phyloP scores from a whole-genome alignment of 2,329 filamentous ascomycete genomes.

The Colletotrichum sojae region DNA sequence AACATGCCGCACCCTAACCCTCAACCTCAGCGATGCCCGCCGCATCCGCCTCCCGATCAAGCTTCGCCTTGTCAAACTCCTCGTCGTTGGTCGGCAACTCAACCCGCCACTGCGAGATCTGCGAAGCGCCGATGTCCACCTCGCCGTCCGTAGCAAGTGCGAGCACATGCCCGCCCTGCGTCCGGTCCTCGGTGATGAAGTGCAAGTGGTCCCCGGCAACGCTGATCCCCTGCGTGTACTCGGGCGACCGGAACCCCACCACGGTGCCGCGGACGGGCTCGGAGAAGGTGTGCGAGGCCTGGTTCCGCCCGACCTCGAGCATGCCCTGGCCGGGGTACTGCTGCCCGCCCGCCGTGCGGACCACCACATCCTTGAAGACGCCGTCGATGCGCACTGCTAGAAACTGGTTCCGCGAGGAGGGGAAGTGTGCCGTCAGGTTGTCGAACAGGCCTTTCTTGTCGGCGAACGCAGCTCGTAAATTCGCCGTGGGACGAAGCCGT shows the following conservation, averaged over 20 bases:
- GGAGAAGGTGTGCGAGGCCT: slow-evolving; percentile 48
- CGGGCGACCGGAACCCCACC: slow-evolving; percentile 51
- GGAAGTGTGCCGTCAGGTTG: slow-evolving; percentile 44
- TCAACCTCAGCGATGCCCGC: slow-evolving; percentile 50
- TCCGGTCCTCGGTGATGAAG: slow-evolving; percentile 51
- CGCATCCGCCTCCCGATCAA: slow-evolving; percentile 44
- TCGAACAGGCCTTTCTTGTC: slow-evolving; percentile 47
- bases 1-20: slow-evolving; percentile 41
- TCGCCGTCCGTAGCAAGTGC: slow-evolving; percentile 49
- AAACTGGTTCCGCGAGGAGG: slow-evolving; percentile 48
- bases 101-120: slow-evolving; percentile 48
- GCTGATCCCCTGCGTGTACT: slow-evolving; percentile 51
- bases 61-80: slow-evolving; percentile 49
- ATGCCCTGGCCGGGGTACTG: slow-evolving; percentile 46
- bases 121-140: slow-evolving; percentile 47
- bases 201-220: slow-evolving; percentile 53
- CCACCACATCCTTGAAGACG: slow-evolving; percentile 47
- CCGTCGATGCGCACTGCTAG: slow-evolving; percentile 49
- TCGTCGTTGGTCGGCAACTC: slow-evolving; percentile 51
- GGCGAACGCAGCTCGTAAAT: slow-evolving; percentile 41
- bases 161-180: slow-evolving; percentile 50
- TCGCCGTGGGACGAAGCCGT: slow-evolving; percentile 46
- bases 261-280: slow-evolving; percentile 46
- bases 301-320: slow-evolving; percentile 46
- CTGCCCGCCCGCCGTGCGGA: slow-evolving; percentile 52